A percentile compares a stretch with the other conserved stretches of the same genome.
These are phyloP conservation scores for Arthrobotrys sphaeroides DNA, from an alignment of 2,329 filamentous ascomycete species.

Conservation along the genomic window DNA sequence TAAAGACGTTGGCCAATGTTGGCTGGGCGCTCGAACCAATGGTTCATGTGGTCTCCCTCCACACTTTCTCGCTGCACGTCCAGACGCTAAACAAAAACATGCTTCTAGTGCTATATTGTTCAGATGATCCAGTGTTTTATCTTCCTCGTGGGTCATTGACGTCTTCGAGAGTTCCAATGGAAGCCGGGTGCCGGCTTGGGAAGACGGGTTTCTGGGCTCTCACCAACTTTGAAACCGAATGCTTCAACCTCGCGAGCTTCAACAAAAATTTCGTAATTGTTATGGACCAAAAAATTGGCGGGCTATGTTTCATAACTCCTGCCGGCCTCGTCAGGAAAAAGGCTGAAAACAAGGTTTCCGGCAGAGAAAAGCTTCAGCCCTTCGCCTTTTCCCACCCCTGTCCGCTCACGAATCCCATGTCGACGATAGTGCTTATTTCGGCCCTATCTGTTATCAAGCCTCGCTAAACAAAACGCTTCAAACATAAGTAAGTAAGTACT, in stretches of 20 bases:
- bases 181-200: not conserved
- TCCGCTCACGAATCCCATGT: not conserved
- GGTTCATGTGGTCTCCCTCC: conserved; percentile 12
- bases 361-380: conserved; percentile 9
- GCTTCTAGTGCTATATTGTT: conserved; percentile 34
- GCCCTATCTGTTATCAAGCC: not conserved
- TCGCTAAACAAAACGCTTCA: not conserved
- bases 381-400: conserved; percentile 28
- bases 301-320: not conserved
- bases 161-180: conserved; percentile 2
- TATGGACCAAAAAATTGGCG: not conserved
- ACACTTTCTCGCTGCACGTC: conserved; percentile 37
- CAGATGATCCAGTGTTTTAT: conserved; percentile 43
- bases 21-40: conserved; percentile 15
- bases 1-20: conserved; percentile 3
- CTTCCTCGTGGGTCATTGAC: not conserved
- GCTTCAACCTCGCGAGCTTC: not conserved
- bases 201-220: not conserved
- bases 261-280: not conserved
- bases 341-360: conserved; percentile 33
- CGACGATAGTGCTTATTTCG: conserved; percentile 14
- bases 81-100: conserved; percentile 43
- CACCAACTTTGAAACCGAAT: too few species aligned
- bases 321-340: conserved; percentile 10
- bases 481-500: too few species aligned